Percentiles rank a stretch among this genome's conserved stretches.
These are phyloP conservation scores for Talinum fruticosum DNA, from an alignment of 148 eudicot genomes.

Conservation along the genomic window DNA sequence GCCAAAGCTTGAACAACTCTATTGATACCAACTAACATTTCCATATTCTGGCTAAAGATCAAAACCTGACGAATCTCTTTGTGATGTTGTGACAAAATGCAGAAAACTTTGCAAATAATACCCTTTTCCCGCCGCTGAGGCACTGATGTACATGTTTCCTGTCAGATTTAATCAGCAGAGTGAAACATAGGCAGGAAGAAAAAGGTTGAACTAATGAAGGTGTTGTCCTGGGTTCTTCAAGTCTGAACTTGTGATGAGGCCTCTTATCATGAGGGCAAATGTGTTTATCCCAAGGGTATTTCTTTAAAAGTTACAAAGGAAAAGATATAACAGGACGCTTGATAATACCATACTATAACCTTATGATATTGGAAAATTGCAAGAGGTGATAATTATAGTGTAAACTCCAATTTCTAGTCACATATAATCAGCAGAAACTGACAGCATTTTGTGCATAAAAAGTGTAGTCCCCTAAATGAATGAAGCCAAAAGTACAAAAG, in stretches of 20 bases:
- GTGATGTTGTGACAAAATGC: constrained; percentile 14
- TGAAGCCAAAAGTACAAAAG: not conserved
- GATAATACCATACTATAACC: too few relatives aligned
- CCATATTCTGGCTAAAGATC: not conserved
- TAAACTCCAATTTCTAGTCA: not conserved
- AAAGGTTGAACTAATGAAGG: not conserved
- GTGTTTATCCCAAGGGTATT: too few relatives aligned
- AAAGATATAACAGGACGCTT: too few relatives aligned
- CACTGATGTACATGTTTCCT: constrained; percentile 3
- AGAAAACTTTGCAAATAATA: constrained; percentile 21
- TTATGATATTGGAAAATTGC: too few relatives aligned
- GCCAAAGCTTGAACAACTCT: constrained; percentile 17
- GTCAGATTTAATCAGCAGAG: not conserved
- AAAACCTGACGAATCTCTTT: not conserved
- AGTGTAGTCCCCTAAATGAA: not conserved
- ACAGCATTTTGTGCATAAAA: not conserved
- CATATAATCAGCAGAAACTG: not conserved
- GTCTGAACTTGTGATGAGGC: too few relatives aligned
- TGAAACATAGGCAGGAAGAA: not conserved
- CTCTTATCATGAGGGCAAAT: too few relatives aligned
- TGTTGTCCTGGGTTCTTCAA: too few relatives aligned
- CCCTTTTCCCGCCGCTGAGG: not conserved
- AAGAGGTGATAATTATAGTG: not conserved
- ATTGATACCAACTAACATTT: not conserved
- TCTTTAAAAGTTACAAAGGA: too few relatives aligned